Evolutionary conservation across 108 stramenopile genomes (phyloP), one percentile per base, ranked within the genome.

Genomic region (Cyclotella atomus): DNA sequence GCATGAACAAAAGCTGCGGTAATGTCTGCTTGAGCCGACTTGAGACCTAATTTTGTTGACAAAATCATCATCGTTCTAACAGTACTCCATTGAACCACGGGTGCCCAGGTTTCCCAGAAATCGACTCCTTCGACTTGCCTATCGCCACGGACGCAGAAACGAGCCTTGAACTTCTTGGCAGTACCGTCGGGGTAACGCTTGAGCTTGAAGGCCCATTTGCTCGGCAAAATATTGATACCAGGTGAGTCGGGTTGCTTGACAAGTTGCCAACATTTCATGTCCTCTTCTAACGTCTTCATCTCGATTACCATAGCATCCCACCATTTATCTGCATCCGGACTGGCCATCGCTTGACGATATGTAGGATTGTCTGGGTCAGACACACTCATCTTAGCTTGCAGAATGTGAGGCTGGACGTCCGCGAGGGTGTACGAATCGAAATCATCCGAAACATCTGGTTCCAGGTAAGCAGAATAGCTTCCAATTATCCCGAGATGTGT

Each of bases 151-250:
- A 68, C 75, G 19, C 85, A 85, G 25, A 68, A 84, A 3, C 83
- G 19, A 4, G 82, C 88, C 44, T 89, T 89, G 60, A 76, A 72
- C n/a, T 56, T 85, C 46, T 63, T 77, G 14, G 85, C 44, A 1
- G 34, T 23, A 10, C 87, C 84, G 72, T 83, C 79, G 14, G 88
- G 88, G n/a, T 34, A 75, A 0, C 85, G 55, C 54, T 90, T 87
- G 61, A 74, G 41, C 10, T 61, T 59, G 57, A 84, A 81, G 3
- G 75, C 73, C 85, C 88, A 89, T 14, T 70, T 78, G 7, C 59
- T 65, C 3, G 84, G 79, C 0, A 84, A 34, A 4, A 86, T 21
- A 41, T 21, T 23, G n/a, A 41, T 41, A 7, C 38, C 7, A 7
- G 38, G 38, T 41, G 7, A 7, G 12, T n/a, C n/a, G n/a, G n/a